Base-by-base conservation (phyloP, 2,329 filamentous ascomycete species). In the Sporothrix luriei region DNA sequence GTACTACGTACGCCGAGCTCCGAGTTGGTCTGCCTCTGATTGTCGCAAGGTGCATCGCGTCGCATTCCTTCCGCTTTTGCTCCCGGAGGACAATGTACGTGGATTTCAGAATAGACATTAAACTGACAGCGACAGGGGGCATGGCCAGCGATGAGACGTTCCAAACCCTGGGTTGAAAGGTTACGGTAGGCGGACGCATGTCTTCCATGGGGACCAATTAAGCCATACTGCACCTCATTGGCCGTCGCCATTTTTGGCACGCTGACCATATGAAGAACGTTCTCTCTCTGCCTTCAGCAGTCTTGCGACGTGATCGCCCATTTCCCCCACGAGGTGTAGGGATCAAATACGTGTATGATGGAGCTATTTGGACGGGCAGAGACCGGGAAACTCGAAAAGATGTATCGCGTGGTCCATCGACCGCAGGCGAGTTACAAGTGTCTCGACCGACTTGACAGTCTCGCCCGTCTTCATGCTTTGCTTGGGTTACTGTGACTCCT, bases 111-210 rank as follows among this genome's bases (percentile, higher is more conserved):
- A 33, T 33, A 33, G 33, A 6, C 5, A 33, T 7, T 33, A 52
- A 19, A 66, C 26, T 51, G 24, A 33, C 19, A 38, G 33, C 16
- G 61, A 29, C 40, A n/a, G 10, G 21, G 59, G 21, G 54, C 54
- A 46, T 46, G 46, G 14, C n/a, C 46, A 49, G n/a, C 49, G 29
- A n/a, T 69, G 68, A 69, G 51, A 69, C 68, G 68, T 69, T 57
- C 68, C 68, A 69, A 24, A 65, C 68, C 68, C 68, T 40, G 68
- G 68, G 68, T 69, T 46, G 62, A 65, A 19, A 46, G 61, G 26
- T 21, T 33, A 16, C 46, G 43, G 61, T n/a, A n/a, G 13, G 19
- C 21, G 48, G 57, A 43, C 48, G 55, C 55, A 40, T 48, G 49
- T 16, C 40, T 66, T 57, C 33, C 68, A 43, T 59, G 49, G 10